A percentile compares a stretch with the other conserved stretches of the same genome.
phyloP scores from a whole-genome alignment of 2,329 filamentous ascomycete genomes.

The Epichloe aotearoae region DNA sequence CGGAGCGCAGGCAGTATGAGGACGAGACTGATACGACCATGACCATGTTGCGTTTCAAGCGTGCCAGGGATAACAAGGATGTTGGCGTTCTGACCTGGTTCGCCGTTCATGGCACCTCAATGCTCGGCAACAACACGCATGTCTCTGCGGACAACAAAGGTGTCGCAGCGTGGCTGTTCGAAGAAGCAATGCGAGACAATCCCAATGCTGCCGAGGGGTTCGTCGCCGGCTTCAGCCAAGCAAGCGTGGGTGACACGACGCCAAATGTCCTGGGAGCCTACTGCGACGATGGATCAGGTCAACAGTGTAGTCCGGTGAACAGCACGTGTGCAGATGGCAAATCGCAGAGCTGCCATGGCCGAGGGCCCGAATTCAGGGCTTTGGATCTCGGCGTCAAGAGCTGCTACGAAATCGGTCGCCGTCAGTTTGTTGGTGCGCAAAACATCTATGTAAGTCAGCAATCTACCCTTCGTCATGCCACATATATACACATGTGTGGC shows the following conservation, averaged over 20 bases:
- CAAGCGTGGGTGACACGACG: constrained; percentile 81
- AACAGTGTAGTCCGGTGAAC: constrained; percentile 61
- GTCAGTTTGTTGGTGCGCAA: constrained; percentile 53
- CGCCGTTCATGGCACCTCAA: constrained; percentile 79
- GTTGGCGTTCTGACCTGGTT: constrained; percentile 83
- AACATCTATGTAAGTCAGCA: constrained; percentile 22
- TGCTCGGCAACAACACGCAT: constrained; percentile 83
- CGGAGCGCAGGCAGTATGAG: constrained; percentile 59
- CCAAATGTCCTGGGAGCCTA: constrained; percentile 80
- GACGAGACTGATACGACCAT: constrained; percentile 42
- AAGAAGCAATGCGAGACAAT: constrained; percentile 49
- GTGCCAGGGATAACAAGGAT: constrained; percentile 60
- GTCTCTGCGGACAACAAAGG: constrained; percentile 95
- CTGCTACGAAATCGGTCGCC: constrained; percentile 61
- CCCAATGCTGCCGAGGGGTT: constrained; percentile 50
- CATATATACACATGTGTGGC: not conserved
- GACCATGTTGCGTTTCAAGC: constrained; percentile 66
- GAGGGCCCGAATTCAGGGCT: constrained; percentile 54
- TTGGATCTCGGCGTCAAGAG: constrained; percentile 61
- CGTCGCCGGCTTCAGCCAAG: constrained; percentile 84
- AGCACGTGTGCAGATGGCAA: constrained; percentile 67
- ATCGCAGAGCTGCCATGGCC: constrained; percentile 58
- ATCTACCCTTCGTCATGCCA: no score
- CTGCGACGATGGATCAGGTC: constrained; percentile 72
- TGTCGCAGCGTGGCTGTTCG: constrained; percentile 74